Base-by-base conservation (phyloP, 768 basidiomycete genomes). In the Cystofilobasidium macerans region DNA sequence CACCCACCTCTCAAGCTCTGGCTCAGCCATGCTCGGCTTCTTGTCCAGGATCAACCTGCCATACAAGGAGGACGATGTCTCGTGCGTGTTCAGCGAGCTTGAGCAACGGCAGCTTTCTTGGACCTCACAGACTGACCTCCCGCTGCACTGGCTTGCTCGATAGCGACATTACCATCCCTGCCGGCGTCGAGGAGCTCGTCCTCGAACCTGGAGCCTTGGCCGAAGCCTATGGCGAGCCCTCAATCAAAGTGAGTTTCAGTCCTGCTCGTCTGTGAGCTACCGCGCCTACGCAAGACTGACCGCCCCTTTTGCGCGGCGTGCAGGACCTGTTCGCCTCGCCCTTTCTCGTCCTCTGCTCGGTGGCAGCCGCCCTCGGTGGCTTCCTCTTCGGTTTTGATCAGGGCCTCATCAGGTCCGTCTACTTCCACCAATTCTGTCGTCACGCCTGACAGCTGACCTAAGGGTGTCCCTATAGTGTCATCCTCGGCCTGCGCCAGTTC, bases 361-460 rank as follows among this genome's bases (percentile, higher is more conserved):
- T 18, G 8, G 48, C 48, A 5, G 48, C 48, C 24, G 48, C 48
- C 48, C 9, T 53, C 9, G 57, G 57, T 22, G 57, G 57, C 26
- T 43, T 59, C 36, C 20, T 38, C 16, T 59, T 59, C 20, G 57
- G 57, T 3, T 59, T 59, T 26, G 57, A 59, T 38, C 57, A 59
- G 18, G 57, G 57, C 42, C 33, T 36, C 38, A 40, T 40, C 38
- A 8, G 9, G 57, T 51, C 14, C 42, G 42, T 43, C 9, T 6
- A 16, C 48, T 14, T 38, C 36, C 36, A 38, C 7, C 36, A 8
- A n/a, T n/a, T n/a, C n/a, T n/a, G n/a, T n/a, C n/a, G n/a, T n/a
- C n/a, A n/a, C n/a, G n/a, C n/a, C n/a, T n/a, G n/a, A n/a, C n/a
- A n/a, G n/a, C n/a, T n/a, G n/a, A n/a, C n/a, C n/a, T n/a, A n/a